Percentiles rank a stretch among this genome's conserved stretches.
Conservation (phyloP, 2,329 filamentous ascomycete species). For the Epichloe elymi region DNA sequence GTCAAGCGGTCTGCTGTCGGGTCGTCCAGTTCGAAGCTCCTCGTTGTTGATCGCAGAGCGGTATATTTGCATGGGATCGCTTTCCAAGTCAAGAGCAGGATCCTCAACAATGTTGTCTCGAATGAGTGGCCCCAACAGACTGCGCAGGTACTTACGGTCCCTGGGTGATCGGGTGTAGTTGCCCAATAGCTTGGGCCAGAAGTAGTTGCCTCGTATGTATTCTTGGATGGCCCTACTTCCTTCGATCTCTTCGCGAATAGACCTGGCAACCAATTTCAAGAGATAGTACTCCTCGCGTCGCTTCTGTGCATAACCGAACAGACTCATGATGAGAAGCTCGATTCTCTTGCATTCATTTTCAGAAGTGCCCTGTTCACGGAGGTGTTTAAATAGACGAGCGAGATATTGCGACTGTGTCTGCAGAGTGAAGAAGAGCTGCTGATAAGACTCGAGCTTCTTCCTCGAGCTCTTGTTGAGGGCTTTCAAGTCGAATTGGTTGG, state of each 20-base stretch:
- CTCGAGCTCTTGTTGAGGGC: slow-evolving; percentile 94
- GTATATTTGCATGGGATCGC: slow-evolving; percentile 96
- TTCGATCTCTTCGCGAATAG: slow-evolving; percentile 77
- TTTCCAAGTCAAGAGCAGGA: slow-evolving; percentile 80
- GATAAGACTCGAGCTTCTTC: slow-evolving; percentile 91
- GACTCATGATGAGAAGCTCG: slow-evolving; percentile 86
- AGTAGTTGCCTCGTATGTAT: slow-evolving; percentile 78
- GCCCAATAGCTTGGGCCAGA: slow-evolving; percentile 76
- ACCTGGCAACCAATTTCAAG: slow-evolving; percentile 71
- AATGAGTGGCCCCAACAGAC: slow-evolving; percentile 72
- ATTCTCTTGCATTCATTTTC: slow-evolving; percentile 91
- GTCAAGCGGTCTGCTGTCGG: slow-evolving; percentile 69
- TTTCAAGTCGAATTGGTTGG: slow-evolving; percentile 91
- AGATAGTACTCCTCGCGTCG: slow-evolving; percentile 93
- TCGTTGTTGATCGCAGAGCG: slow-evolving; percentile 92
- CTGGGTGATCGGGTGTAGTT: slow-evolving; percentile 86
- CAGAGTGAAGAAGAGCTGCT: slow-evolving; percentile 92
- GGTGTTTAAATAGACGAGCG: slow-evolving; percentile 69
- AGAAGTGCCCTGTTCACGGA: slow-evolving; percentile 70
- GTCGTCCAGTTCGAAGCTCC: slow-evolving; percentile 78
- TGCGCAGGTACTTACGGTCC: slow-evolving; percentile 83
- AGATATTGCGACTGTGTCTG: slow-evolving; percentile 96
- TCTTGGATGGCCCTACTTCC: slow-evolving; percentile 62
- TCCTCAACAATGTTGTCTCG: slow-evolving; percentile 90
- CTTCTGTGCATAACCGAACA: slow-evolving; percentile 97